These are phyloP conservation scores for Annulohypoxylon truncatum DNA, from an alignment of 2,329 filamentous ascomycete species.

Conservation along the genomic window DNA sequence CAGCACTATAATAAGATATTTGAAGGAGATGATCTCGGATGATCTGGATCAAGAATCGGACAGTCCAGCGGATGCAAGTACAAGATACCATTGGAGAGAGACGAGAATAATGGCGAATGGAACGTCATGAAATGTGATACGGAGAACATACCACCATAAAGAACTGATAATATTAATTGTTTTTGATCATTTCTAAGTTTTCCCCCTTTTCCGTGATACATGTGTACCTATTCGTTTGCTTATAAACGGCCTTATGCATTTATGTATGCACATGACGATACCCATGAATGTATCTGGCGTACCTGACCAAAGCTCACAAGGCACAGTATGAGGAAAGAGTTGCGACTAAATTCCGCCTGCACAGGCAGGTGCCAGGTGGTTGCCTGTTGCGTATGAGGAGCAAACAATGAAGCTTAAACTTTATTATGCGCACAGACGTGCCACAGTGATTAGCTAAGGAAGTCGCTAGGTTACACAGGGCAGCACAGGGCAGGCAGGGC, in stretches of 20 bases:
- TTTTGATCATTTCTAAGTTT: slow-evolving; percentile 2
- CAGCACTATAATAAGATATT: not conserved
- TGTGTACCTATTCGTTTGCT: no score
- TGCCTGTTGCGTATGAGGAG: not conserved
- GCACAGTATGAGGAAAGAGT: not conserved
- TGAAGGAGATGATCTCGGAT: no score
- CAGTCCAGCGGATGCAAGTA: not conserved
- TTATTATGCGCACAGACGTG: not conserved
- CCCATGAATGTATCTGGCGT: not conserved
- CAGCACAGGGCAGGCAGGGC: no score
- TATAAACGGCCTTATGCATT: no score
- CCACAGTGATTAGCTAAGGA: not conserved
- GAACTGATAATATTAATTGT: slow-evolving; percentile 16
- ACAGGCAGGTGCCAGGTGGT: not conserved
- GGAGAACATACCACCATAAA: slow-evolving; percentile 17
- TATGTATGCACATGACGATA: no score
- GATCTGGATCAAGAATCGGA: not conserved
- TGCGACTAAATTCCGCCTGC: not conserved
- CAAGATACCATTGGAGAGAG: slow-evolving; percentile 22
- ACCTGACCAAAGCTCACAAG: not conserved
- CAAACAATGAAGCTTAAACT: not conserved
- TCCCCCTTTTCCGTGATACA: not conserved
- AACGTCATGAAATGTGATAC: not conserved
- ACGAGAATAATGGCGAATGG: not conserved
- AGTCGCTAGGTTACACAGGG: not conserved